Evolutionary conservation across 2,329 filamentous ascomycete genomes (phyloP), one percentile per base, ranked within the genome.

Genomic region (Botrytis fragariae): DNA sequence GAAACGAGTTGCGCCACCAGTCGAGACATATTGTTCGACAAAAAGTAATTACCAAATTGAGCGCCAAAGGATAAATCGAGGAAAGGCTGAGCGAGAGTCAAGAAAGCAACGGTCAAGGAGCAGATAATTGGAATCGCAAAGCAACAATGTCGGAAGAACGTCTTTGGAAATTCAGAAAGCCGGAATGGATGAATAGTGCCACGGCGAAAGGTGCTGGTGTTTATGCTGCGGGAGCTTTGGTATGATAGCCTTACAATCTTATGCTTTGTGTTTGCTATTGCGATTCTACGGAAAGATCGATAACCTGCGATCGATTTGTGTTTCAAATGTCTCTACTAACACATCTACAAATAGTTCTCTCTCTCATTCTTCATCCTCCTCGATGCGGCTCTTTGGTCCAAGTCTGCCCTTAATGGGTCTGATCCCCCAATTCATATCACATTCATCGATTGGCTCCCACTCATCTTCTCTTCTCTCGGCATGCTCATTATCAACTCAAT

Each of bases 401-500:
- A 90, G 79, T 89, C 87, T 20, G 72, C 84, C 74, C 84, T 83
- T 76, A 92, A 92, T 83, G 86, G 85, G 74, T 90, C 88, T 72
- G 83, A 86, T 81, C 76, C 79, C 39, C 60, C 73, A 51, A 83
- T 88, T 73, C 89, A 92, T 83, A 85, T 92, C 79, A 89, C 85
- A 77, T 92, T 91, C 79, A 85, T 91, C 82, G 90, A 92, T 86
- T 92, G 90, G 90, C 87, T 91, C 76, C 89, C 90, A 69, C 86
- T 92, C 77, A 87, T 91, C 81, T 91, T 91, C 84, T 89, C 87
- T 77, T 86, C 87, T 75, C 84, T 91, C 75, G 90, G 90, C 76
- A 91, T 92, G 89, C 85, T 92, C 74, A 91, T 91, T 81, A 91
- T 91, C 85, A 91, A 92, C 85, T 88, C 86, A 77, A 89, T 91